phyloP scores from a whole-genome alignment of 352 stramenopile genomes.

The Heterotrichella gracilis region DNA sequence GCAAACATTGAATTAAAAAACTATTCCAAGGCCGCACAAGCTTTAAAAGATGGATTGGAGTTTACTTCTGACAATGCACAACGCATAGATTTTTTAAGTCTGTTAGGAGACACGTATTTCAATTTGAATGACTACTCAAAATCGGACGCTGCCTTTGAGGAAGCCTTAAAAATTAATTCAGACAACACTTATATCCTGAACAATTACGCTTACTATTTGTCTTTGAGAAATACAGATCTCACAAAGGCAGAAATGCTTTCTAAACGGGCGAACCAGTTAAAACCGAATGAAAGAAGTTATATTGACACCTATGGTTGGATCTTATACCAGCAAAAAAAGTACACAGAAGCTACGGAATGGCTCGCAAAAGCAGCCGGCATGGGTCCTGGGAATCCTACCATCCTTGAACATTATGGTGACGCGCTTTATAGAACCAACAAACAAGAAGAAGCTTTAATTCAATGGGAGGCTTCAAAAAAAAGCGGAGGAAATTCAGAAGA shows the following conservation, averaged over 20 bases:
- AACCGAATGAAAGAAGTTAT: not conserved
- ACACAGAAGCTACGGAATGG: not conserved
- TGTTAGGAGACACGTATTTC: not conserved
- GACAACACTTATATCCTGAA: not conserved
- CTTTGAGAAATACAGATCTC: not conserved
- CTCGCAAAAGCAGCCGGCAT: not conserved
- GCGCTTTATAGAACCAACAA: not conserved
- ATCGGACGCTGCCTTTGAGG: not conserved
- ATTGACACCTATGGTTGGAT: not conserved
- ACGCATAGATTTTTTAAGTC: not conserved
- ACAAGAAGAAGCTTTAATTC: not conserved
- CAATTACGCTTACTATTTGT: constrained; percentile 3
- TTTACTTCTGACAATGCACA: not conserved
- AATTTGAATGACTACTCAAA: not conserved
- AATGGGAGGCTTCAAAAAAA: not conserved
- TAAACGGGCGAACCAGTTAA: not conserved
- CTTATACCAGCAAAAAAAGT: constrained; percentile 1
- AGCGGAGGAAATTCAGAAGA: not conserved
- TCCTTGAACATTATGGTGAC: not conserved
- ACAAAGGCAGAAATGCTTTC: not conserved
- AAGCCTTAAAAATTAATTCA: not conserved
- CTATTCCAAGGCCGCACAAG: not conserved
- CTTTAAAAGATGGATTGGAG: not conserved
- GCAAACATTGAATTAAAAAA: not conserved
- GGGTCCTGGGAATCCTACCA: not conserved